Base-by-base conservation (phyloP, 164 flowering plant species). In the Magnolia officinalis region DNA sequence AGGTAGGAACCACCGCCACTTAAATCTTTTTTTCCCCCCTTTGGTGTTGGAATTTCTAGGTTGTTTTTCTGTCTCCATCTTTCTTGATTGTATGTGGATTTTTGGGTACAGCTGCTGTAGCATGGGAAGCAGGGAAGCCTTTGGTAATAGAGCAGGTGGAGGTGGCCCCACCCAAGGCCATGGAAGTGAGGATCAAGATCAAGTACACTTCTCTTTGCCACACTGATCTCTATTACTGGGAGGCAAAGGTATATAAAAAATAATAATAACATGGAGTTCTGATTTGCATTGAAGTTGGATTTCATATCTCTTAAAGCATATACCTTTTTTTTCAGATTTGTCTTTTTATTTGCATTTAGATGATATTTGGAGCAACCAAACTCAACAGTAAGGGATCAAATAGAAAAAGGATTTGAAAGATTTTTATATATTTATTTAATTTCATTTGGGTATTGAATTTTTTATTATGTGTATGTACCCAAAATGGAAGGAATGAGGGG, bases 81-180 rank as follows among this genome's bases (percentile, higher is more conserved):
- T 37, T 18, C 4, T 13, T 31, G 20, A 11, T 8, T 68, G 71
- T 24, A 31, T 31, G n/a, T 11, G 14, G 20, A 14, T n/a, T 67
- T 18, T n/a, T 29, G 65, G 37, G 19, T 77, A 77, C 61, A 90
- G 94, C 94, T 74, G 94, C 94, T 8, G 89, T 90, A 73, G 88
- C 92, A 78, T 89, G 94, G 91, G 94, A 90, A 72, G 94, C 94
- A 2, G 90, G 88, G 74, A 89, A 89, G 85, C 94, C 90, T 21
- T 75, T 90, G 81, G 86, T 84, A 79, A 86, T 89, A 0, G 91
- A 90, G 70, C 86, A 88, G 75, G 91, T 89, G 75, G 91, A 90
- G 81, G 94, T 90, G 74, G 90, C 88, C 6, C 92, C 94, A 5
- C 94, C 94, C 7, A 88, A 89, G 81, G 78, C 83, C 13, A 83